Conservation (phyloP, 352 stramenopile species). For the Phytophthora cactorum region DNA sequence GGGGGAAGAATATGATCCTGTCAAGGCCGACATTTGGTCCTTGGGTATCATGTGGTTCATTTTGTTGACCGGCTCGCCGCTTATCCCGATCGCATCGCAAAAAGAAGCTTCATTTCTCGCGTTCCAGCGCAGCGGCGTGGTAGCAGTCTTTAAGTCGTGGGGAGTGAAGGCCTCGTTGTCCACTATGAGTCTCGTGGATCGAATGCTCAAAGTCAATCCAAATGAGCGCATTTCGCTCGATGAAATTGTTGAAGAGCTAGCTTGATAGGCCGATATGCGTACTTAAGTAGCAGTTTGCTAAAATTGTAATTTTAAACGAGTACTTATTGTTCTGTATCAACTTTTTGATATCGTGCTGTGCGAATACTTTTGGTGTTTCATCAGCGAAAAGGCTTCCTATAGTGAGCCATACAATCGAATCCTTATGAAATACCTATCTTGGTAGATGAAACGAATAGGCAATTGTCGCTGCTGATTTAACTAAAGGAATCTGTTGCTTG, state of each 20-base stretch:
- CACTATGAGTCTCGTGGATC: slow-evolving; percentile 27
- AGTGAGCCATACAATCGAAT: too few species aligned
- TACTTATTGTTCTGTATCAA: too few species aligned
- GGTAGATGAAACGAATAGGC: too few species aligned
- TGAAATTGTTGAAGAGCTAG: slow-evolving; percentile 2
- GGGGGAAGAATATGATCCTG: slow-evolving; percentile 89
- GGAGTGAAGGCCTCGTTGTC: slow-evolving; percentile 24
- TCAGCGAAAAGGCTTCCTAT: too few species aligned
- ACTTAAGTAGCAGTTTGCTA: neutral
- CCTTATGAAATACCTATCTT: too few species aligned
- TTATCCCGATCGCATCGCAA: slow-evolving; percentile 37
- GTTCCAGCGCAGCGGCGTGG: slow-evolving; percentile 32
- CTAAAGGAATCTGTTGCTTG: too few species aligned
- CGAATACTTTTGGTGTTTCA: too few species aligned
- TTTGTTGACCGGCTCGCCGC: slow-evolving; percentile 87
- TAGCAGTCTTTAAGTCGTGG: slow-evolving; percentile 39
- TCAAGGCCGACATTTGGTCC: slow-evolving; percentile 93
- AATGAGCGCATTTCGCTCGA: slow-evolving; percentile 12
- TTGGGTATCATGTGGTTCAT: slow-evolving; percentile 93
- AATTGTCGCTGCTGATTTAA: too few species aligned
- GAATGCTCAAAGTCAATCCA: slow-evolving; percentile 35
- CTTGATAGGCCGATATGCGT: neutral
- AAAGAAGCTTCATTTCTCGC: slow-evolving; percentile 39
- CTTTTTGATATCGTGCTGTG: too few species aligned
- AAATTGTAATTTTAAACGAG: too few species aligned